phyloP scores from a whole-genome alignment of 1,139 yeast species.

The Saccharomyces hybrid region DNA sequence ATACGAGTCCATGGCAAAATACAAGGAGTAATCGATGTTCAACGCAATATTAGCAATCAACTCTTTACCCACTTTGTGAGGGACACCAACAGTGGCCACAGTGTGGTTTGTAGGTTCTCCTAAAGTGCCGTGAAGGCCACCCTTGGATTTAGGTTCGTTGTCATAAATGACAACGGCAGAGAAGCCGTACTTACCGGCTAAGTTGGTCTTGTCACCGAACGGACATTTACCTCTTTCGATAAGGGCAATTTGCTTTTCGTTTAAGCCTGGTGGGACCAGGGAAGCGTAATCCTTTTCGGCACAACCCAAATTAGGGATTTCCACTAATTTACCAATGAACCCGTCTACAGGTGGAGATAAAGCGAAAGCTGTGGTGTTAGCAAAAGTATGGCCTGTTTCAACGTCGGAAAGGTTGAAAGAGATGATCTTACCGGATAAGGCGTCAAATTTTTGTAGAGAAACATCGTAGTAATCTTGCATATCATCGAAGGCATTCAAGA shows the following conservation, averaged over 20 bases:
- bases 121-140: constrained; percentile 53
- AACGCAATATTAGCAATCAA: constrained; percentile 36
- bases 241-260: constrained; percentile 43
- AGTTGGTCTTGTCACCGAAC: constrained; percentile 65
- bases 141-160: constrained; percentile 47
- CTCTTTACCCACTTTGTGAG: constrained; percentile 47
- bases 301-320: constrained; percentile 63
- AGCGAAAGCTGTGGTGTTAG: constrained; percentile 45
- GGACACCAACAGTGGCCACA: constrained; percentile 64
- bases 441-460: constrained; percentile 59
- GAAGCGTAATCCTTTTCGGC: constrained; percentile 49
- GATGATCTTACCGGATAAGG: constrained; percentile 59
- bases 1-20: constrained; percentile 47
- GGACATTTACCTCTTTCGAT: constrained; percentile 77
- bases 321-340: constrained; percentile 54
- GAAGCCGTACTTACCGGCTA: constrained; percentile 77
- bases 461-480: constrained; percentile 60
- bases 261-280: constrained; percentile 20
- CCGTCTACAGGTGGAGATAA: constrained; percentile 80
- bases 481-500: constrained; percentile 47
- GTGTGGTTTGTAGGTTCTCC: constrained; percentile 63
- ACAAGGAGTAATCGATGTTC: constrained; percentile 30
- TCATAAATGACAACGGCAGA: constrained; percentile 70
- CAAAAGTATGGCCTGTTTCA: constrained; percentile 48
- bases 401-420: constrained; percentile 44